A percentile compares a stretch with the other conserved stretches of the same genome.
Conservation (phyloP, 73 alveolate species). For the Tetrahymena malaccensis region DNA sequence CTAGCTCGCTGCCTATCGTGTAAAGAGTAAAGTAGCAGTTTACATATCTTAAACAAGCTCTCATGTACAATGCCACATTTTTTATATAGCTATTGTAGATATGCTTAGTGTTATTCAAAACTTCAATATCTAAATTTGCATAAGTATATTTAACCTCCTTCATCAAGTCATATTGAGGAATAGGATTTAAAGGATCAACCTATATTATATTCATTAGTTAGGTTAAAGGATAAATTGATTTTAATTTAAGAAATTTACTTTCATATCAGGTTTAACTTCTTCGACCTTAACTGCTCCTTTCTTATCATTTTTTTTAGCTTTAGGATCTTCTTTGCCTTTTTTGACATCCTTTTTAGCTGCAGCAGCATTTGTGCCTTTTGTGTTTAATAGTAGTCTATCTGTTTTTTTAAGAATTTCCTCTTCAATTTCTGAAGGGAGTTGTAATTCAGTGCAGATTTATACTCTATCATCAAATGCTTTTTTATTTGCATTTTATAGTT, state of each 20-base stretch:
- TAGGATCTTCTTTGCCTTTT: slow-evolving; percentile 30
- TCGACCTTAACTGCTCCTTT: slow-evolving; percentile 28
- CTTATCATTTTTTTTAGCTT: neutral
- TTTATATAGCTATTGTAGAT: slow-evolving; percentile 18
- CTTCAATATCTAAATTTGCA: slow-evolving; percentile 18
- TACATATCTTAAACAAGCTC: slow-evolving; percentile 30
- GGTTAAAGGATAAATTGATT: neutral
- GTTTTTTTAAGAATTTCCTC: slow-evolving; percentile 22
- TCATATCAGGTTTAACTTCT: slow-evolving; percentile 6
- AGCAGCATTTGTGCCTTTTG: neutral
- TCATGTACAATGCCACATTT: slow-evolving; percentile 15
- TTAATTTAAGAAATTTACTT: neutral
- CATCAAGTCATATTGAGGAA: slow-evolving; percentile 11
- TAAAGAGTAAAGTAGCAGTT: slow-evolving; percentile 1
- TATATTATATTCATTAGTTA: neutral
- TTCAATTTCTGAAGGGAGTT: slow-evolving; percentile 13
- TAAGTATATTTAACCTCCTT: slow-evolving; percentile 14
- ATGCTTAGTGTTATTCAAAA: slow-evolving; percentile 11
- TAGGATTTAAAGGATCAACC: neutral
- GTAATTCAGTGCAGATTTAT: neutral
- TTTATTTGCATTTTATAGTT: neutral
- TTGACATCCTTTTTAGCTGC: slow-evolving; percentile 20
- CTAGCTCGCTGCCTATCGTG: slow-evolving; percentile 1
- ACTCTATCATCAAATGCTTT: neutral
- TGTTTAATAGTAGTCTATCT: neutral